phyloP scores from a whole-genome alignment of 2,329 filamentous ascomycete genomes.

The Claviceps maximensis region DNA sequence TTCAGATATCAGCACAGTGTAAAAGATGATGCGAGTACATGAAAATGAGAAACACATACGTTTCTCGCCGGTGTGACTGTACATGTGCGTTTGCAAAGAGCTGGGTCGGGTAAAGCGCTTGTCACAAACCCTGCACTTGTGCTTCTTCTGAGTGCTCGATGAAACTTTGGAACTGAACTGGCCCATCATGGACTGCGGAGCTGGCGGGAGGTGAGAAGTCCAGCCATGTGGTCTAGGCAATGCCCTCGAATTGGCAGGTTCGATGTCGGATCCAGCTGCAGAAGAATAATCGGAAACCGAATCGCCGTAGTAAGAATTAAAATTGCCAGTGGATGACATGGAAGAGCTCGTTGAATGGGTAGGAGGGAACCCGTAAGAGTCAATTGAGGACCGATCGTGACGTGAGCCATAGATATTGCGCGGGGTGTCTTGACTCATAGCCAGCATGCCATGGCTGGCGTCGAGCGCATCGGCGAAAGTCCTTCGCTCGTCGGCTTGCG shows the following conservation, averaged over 20 bases:
- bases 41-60: slow-evolving; percentile 48
- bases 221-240: slow-evolving; percentile 62
- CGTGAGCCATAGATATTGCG: slow-evolving; percentile 72
- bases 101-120: slow-evolving; percentile 93
- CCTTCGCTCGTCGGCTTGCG: slow-evolving; percentile 42
- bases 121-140: slow-evolving; percentile 98
- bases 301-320: slow-evolving; percentile 71
- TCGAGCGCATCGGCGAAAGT: slow-evolving; percentile 84
- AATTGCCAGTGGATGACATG: slow-evolving; percentile 72
- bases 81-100: slow-evolving; percentile 94
- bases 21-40: background rate
- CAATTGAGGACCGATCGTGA: slow-evolving; percentile 56
- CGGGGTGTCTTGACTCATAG: slow-evolving; percentile 89
- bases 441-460: slow-evolving; percentile 86
- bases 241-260: slow-evolving; percentile 67
- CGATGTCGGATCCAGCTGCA: slow-evolving; percentile 75
- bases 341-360: slow-evolving; percentile 78
- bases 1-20: slow-evolving; percentile 1
- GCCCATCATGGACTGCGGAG: slow-evolving; percentile 95
- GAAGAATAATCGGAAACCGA: slow-evolving; percentile 82
- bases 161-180: slow-evolving; percentile 96
- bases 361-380: slow-evolving; percentile 85
- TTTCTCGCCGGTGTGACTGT: slow-evolving; percentile 96
- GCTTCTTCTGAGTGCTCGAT: slow-evolving; percentile 95
- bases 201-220: slow-evolving; percentile 56